Evolutionary conservation across 805 yeast species (phyloP).

Genomic region (Ogataea angusta): DNA sequence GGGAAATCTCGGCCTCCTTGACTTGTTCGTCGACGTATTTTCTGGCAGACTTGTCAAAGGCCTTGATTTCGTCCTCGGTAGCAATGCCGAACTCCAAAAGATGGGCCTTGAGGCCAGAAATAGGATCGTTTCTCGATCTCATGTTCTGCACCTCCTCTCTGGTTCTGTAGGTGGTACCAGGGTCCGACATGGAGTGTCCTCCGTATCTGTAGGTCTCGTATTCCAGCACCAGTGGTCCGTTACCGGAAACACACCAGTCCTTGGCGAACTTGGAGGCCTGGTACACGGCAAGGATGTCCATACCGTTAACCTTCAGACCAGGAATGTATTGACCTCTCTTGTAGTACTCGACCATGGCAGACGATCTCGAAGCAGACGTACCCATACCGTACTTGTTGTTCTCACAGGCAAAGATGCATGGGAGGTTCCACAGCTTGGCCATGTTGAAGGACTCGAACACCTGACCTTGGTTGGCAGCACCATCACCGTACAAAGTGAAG

Average conservation of each 20-base stretch:
- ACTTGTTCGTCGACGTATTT: slow-evolving; percentile 92
- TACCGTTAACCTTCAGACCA: slow-evolving; percentile 97
- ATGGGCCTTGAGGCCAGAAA: slow-evolving; percentile 89
- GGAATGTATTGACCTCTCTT: slow-evolving; percentile 99
- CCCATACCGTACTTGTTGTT: slow-evolving; percentile 99
- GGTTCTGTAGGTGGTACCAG: slow-evolving; percentile 99
- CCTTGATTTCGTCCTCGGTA: slow-evolving; percentile 90
- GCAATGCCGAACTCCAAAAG: slow-evolving; percentile 81
- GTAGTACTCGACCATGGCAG: slow-evolving; percentile 94
- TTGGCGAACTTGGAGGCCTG: slow-evolving; percentile 96
- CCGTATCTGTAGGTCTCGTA: slow-evolving; percentile 99
- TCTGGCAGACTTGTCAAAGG: slow-evolving; percentile 95
- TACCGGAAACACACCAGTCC: slow-evolving; percentile 90
- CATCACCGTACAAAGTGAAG: slow-evolving; percentile 94
- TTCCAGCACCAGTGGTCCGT: slow-evolving; percentile 94
- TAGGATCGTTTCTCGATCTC: slow-evolving; percentile 98
- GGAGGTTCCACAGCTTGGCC: slow-evolving; percentile 98
- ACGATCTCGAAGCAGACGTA: slow-evolving; percentile 94
- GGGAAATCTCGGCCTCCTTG: slow-evolving; percentile 87
- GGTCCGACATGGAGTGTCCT: slow-evolving; percentile 99
- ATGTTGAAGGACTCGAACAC: slow-evolving; percentile 96
- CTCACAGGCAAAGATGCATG: slow-evolving; percentile 93
- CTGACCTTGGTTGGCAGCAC: slow-evolving; percentile 99
- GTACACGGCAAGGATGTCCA: slow-evolving; percentile 94
- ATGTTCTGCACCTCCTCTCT: slow-evolving; percentile 99